Base-by-base conservation (phyloP, 495 filamentous ascomycete genomes). In the Bathelium albidoporum region DNA sequence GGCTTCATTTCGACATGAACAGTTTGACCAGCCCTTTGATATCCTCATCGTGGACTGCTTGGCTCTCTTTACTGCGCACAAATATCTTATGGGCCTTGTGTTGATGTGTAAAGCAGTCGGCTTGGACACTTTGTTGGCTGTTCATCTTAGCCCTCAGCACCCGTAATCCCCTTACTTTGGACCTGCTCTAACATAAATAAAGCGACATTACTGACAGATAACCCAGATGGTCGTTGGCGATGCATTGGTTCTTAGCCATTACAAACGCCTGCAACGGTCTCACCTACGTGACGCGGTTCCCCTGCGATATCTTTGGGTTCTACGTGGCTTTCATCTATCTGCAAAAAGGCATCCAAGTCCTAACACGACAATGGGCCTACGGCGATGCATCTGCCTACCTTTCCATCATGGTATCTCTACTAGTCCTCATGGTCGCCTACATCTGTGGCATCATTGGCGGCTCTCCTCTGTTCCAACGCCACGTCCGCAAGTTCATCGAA, bases 341-440 rank as follows among this genome's bases (percentile, higher is more conserved):
- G 22, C 62, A 64, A 14, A 64, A 64, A 36, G 62, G 53, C 5
- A 70, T 73, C 49, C 71, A 64, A 26, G 62, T 59, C 18, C 28
- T 64, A 14, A 34, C 58, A 28, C n/a, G 62, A 49, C 53, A 58
- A 26, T 59, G 59, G 24, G 26, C 32, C n/a, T 39, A 45, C 20
- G 53, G 41, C 16, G 86, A 81, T 89, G 76, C 85, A 87, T 87
- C 87, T 5, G 84, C 85, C 0, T 89, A 89, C 62, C 79, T 89
- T 12, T 89, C 83, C 10, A 77, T 89, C 44, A 88, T 89, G 36
- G 87, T 86, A 11, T 84, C 85, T 9, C 74, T 85, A 2, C 43
- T 65, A 1, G 59, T 65, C 31, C 32, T 65, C 22, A 10, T 59
- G 9, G 14, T 61, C 12, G 73, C 76, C 26, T 76, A 76, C 58